These are phyloP conservation scores for Karstenula rhodostoma DNA, from an alignment of 2,329 filamentous ascomycete genomes.

Conservation along the genomic window DNA sequence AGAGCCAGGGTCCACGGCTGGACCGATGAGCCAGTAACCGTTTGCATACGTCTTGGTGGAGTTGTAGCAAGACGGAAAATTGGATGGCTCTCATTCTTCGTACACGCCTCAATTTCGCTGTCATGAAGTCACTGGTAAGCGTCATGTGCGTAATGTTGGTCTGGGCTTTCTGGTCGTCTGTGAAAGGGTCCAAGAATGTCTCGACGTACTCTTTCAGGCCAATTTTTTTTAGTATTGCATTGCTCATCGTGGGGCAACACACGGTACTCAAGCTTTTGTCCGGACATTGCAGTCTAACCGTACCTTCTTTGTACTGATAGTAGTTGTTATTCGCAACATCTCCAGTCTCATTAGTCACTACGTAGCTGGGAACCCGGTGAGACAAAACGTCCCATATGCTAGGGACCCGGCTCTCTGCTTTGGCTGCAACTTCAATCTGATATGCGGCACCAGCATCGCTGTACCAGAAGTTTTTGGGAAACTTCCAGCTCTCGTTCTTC, in stretches of 20 bases:
- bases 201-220: conserved; percentile 49
- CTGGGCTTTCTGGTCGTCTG: conserved; percentile 37
- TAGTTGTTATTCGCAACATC: conserved; percentile 62
- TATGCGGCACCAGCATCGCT: conserved; percentile 54
- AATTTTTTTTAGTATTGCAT: neutral
- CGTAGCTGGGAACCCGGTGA: conserved; percentile 39
- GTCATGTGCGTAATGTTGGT: conserved; percentile 49
- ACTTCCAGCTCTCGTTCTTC: conserved; percentile 39
- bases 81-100: conserved; percentile 41
- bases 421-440: conserved; percentile 56
- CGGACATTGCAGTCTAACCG: neutral
- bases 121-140: conserved; percentile 48
- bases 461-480: conserved; percentile 51
- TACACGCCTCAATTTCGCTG: conserved; percentile 49
- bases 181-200: conserved; percentile 43
- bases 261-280: no score
- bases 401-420: conserved; percentile 51
- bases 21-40: conserved; percentile 43
- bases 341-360: conserved; percentile 48
- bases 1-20: conserved; percentile 43
- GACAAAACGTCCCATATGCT: conserved; percentile 51
- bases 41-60: conserved; percentile 42
- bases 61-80: conserved; percentile 48
- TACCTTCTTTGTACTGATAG: conserved; percentile 57
- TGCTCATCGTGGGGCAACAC: neutral